A percentile compares a stretch with the other conserved stretches of the same genome.
Conservation (phyloP, 345 rosid genomes). For the Eucalyptus curtisii region DNA sequence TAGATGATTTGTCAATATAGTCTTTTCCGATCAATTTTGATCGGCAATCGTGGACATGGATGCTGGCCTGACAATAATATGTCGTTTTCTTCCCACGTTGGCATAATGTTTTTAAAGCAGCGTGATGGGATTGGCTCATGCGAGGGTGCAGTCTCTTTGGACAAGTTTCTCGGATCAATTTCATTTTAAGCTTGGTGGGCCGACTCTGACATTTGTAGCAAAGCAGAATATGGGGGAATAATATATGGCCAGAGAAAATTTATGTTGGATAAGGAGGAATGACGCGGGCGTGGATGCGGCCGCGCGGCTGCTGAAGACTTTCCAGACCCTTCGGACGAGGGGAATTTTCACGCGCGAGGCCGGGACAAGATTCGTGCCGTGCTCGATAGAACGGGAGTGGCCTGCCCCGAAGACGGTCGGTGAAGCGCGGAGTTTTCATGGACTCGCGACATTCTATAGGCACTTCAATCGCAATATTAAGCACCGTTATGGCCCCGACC, state of each 20-base stretch:
- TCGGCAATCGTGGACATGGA: rapidly evolving
- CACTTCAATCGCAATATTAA: not conserved
- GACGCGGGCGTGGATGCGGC: not conserved
- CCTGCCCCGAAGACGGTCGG: not conserved
- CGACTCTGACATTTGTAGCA: not conserved
- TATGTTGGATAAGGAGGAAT: not conserved
- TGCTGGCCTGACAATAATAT: rapidly evolving
- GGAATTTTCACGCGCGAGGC: too few relatives aligned
- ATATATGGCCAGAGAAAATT: not conserved
- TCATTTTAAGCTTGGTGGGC: not conserved
- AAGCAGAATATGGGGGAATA: not conserved
- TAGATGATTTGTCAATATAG: too few relatives aligned
- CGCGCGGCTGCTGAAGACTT: not conserved
- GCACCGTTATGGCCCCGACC: not conserved
- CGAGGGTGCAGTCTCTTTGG: not conserved
- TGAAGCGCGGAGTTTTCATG: not conserved
- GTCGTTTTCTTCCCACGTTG: not conserved
- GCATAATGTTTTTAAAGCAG: not conserved
- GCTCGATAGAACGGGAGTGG: not conserved
- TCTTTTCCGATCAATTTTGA: rapidly evolving
- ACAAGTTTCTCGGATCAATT: not conserved
- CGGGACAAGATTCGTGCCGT: too few relatives aligned
- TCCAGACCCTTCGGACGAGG: not conserved
- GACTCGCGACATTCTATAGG: not conserved
- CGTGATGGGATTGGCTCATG: not conserved